Base-by-base conservation (phyloP, 306 rosid genomes). In the Vigna unguiculata region DNA sequence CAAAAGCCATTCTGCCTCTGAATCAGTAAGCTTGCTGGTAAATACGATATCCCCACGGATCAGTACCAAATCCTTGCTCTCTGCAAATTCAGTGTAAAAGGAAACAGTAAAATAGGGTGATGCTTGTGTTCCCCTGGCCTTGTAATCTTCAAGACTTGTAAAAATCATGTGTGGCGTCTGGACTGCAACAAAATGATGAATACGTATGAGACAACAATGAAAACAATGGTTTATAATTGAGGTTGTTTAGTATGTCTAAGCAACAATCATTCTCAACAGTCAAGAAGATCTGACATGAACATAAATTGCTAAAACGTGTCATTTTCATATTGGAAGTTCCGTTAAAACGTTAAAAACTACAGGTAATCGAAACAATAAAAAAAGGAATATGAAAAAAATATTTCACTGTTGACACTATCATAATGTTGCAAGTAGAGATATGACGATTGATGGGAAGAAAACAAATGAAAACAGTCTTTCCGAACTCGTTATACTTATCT, bases 121-220 rank as follows among this genome's bases (percentile, higher is more conserved):
- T 68, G 97, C 93, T 82, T 95, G 96, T 76, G 93, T 92, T 87
- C 99, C 97, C 72, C 91, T 88, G 46, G 96, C 97, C 83, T 92
- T 95, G 83, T 92, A 95, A 89, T 92, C 97, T 85, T 92, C 96
- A 83, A 94, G 95, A 59, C 97, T 93, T 0, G 98, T 90, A 87
- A 92, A 84, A 79, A 90, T 13, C 51, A 90, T 92, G 85, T 92
- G 89, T 9, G 97, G 98, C 84, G 79, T 78, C 74, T 90, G 97
- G 41, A 89, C 98, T 92, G 91, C 84, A 84, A 80, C 53, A 81
- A 81, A 85, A 60, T 36, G 74, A 79, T 28, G 54, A 71, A 49
- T 51, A 53, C 22, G 41, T 52, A 14, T 24, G 53, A 43, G 66
- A 66, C 51, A 60, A 12, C 46, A 58, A 49, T 43, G 66, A 4